phyloP scores from a whole-genome alignment of 345 rosid species.

The Geranium brycei region DNA sequence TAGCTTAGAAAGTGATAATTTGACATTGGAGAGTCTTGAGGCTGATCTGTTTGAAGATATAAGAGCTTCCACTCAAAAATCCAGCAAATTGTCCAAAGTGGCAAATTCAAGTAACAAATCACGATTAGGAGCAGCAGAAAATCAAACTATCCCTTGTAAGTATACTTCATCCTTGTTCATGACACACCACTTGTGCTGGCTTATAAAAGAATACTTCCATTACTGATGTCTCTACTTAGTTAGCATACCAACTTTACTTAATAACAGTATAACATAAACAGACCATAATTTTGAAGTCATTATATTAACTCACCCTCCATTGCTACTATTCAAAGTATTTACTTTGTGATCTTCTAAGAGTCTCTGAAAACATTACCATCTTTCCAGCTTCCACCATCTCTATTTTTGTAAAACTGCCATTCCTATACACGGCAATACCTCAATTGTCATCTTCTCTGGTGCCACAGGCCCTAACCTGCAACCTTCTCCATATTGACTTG shows the following conservation, averaged over 20 bases:
- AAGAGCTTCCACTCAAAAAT: constrained; percentile 68
- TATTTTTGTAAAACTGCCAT: no score
- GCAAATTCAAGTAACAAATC: constrained; percentile 20
- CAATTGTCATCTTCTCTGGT: background rate
- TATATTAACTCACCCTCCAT: no score
- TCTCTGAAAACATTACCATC: background rate
- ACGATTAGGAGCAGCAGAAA: constrained; percentile 17
- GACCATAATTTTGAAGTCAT: no score
- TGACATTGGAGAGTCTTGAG: constrained; percentile 36
- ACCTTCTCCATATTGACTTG: background rate
- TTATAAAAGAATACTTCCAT: background rate
- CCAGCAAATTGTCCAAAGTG: constrained; percentile 20
- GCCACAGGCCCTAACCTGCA: background rate
- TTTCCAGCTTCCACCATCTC: no score
- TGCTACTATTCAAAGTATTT: no score
- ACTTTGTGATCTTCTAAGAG: background rate
- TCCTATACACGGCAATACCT: no score
- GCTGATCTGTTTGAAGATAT: constrained; percentile 57
- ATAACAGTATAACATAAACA: no score
- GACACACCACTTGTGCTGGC: background rate
- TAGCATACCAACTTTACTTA: no score
- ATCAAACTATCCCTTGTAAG: constrained; percentile 37
- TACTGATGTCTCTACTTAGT: background rate
- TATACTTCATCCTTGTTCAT: constrained; percentile 1
- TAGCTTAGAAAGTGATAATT: constrained; percentile 51